These are phyloP conservation scores for Saprolegnia parasitica DNA, from an alignment of 352 stramenopile species.

Conservation along the genomic window DNA sequence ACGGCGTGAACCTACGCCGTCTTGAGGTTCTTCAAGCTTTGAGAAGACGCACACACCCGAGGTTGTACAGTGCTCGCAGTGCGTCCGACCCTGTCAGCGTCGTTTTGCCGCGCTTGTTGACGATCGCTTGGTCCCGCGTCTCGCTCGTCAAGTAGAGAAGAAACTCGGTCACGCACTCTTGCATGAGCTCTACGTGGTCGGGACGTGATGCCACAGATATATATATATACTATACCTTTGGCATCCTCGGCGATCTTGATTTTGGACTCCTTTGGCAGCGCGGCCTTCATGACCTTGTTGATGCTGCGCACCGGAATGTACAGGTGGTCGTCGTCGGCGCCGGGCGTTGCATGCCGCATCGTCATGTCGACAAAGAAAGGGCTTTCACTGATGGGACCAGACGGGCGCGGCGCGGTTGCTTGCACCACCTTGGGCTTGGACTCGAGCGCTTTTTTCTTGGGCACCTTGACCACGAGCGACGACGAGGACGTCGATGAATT, in stretches of 20 bases:
- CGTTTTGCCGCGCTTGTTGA: slow-evolving; percentile 62
- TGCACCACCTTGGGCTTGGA: background rate
- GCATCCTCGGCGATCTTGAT: slow-evolving; percentile 79
- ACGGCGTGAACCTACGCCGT: slow-evolving; percentile 47
- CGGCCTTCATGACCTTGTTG: slow-evolving; percentile 68
- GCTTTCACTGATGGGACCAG: background rate
- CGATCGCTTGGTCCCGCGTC: slow-evolving; percentile 52
- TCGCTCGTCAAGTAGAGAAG: slow-evolving; percentile 78
- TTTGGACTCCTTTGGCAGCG: slow-evolving; percentile 35
- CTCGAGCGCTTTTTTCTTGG: background rate
- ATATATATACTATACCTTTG: too few relatives aligned
- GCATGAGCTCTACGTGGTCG: slow-evolving; percentile 74
- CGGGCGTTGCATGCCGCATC: slow-evolving; percentile 32
- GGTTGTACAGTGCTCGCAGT: slow-evolving; percentile 58
- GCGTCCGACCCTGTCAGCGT: slow-evolving; percentile 57
- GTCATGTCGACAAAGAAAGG: slow-evolving; percentile 39
- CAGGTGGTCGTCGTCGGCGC: slow-evolving; percentile 66
- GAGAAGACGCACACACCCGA: slow-evolving; percentile 33
- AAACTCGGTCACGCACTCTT: slow-evolving; percentile 83
- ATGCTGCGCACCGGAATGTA: slow-evolving; percentile 68
- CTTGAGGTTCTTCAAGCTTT: too few relatives aligned
- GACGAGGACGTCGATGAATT: background rate
- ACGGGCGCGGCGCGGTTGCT: background rate
- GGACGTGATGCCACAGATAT: background rate
- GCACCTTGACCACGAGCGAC: slow-evolving; percentile 10